phyloP scores from a whole-genome alignment of 2,329 filamentous ascomycete genomes.

The Trichoderma citrinoviride region DNA sequence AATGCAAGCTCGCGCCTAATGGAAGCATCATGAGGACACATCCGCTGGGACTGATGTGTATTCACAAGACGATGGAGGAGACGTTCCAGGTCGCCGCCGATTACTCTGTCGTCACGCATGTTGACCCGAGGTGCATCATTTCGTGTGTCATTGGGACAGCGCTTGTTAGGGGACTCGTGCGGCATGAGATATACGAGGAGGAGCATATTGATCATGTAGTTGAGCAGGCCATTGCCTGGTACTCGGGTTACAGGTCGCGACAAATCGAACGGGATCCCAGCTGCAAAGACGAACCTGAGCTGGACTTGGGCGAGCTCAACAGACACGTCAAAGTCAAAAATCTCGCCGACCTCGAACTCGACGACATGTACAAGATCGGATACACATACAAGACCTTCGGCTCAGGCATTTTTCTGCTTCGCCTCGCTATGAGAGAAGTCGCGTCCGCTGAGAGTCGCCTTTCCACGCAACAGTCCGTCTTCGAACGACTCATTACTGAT shows the following conservation, averaged over 20 bases:
- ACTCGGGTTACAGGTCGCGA: conserved; percentile 25
- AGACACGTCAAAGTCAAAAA: conserved; percentile 39
- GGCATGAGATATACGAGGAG: conserved; percentile 43
- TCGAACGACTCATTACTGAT: conserved; percentile 48
- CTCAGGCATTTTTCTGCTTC: conserved; percentile 44
- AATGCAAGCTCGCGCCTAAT: conserved; percentile 46
- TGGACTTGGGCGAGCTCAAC: conserved; percentile 43
- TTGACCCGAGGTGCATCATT: conserved; percentile 51
- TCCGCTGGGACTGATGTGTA: conserved; percentile 48
- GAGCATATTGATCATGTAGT: conserved; percentile 42
- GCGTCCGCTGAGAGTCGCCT: conserved; percentile 23
- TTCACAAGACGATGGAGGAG: conserved; percentile 41
- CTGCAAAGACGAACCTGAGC: conserved; percentile 31
- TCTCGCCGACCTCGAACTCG: conserved; percentile 43
- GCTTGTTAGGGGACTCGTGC: conserved; percentile 45
- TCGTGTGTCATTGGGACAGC: conserved; percentile 48
- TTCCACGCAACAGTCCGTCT: conserved; percentile 31
- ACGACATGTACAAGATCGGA: conserved; percentile 46
- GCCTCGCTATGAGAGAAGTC: conserved; percentile 42
- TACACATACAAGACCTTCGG: conserved; percentile 56
- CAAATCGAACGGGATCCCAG: conserved; percentile 27
- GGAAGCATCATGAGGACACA: conserved; percentile 54
- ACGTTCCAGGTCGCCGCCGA: conserved; percentile 44
- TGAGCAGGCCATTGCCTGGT: conserved; percentile 42
- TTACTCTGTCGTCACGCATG: conserved; percentile 47